Base-by-base conservation (phyloP, 75 land plant genomes). In the Cunninghamia lanceolata region DNA sequence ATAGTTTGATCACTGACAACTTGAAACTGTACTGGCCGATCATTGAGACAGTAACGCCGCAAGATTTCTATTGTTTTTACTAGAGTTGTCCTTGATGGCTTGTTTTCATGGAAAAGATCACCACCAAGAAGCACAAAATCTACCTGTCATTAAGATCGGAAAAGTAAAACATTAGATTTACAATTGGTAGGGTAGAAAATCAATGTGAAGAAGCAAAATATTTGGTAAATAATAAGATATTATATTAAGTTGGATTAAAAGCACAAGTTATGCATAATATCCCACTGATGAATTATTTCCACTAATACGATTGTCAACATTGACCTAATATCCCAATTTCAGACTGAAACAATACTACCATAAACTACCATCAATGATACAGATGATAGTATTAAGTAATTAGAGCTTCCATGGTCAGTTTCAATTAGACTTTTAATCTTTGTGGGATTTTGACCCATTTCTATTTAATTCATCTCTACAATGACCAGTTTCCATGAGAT, bases 1-100 rank as follows among this genome's bases (percentile, higher is more conserved):
- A 96, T 90, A 63, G 97, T 95, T 91, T 96, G 99, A 79, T 96
- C 99, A 86, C 99, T 96, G 83, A 98, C 99, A 91, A 98, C 99
- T 95, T 95, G 97, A 83, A 96, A 96, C 90, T 94, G 95, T 46
- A 96, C 94, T 9, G 99, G 99, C 30, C 83, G 91, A 88, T 98
- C 99, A 89, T 95, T 94, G 19, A 98, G 93, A 86, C 97, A 95
- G 83, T 96, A 91, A 52, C 91, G 94, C 11, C 99, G 94, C 3
- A 98, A 92, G 74, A 96, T 98, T 87, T 98, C 99, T 68, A 98
- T 95, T 36, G 95, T 89, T 88, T 93, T 96, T 30, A 98, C 96
- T 52, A 98, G 86, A 34, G 99, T 95, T 71, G 99, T 80, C 46
- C 98, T 85, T 42, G 99, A 96, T 42, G 99, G 99, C 86, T 96